Evolutionary conservation across 768 basidiomycete genomes (phyloP).

Genomic region (Cyclocybe cylindracea): DNA sequence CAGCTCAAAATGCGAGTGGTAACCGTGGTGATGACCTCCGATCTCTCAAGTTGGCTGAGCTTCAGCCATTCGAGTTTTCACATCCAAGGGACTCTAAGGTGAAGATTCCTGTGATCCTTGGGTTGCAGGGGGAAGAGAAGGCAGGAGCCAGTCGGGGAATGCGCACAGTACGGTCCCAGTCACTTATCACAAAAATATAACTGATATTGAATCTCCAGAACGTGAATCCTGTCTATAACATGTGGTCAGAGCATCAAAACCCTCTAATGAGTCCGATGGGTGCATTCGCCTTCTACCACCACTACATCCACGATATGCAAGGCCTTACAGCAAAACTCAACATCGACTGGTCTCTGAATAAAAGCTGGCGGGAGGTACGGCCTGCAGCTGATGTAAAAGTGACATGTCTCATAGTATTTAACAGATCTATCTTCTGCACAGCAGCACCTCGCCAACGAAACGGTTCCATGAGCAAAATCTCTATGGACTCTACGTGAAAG

Average conservation of each 20-base stretch:
- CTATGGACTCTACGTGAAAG: constrained; percentile 22
- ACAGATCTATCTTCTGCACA: constrained; percentile 21
- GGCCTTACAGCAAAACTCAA: constrained; percentile 12
- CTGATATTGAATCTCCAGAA: constrained; percentile 13
- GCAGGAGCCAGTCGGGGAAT: constrained; percentile 24
- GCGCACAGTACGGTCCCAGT: constrained; percentile 18
- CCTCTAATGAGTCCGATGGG: constrained; percentile 26
- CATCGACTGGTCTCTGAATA: constrained; percentile 29
- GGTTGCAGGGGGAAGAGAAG: constrained; percentile 29
- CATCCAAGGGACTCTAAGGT: constrained; percentile 23
- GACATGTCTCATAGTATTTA: not conserved
- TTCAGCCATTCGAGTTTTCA: constrained; percentile 25
- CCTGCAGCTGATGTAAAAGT: not conserved
- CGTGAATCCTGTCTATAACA: constrained; percentile 27
- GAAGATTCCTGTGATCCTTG: constrained; percentile 19
- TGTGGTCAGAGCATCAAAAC: constrained; percentile 27
- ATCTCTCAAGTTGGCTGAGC: constrained; percentile 14
- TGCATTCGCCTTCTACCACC: constrained; percentile 26
- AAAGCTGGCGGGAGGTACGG: constrained; percentile 24
- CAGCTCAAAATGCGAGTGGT: constrained; percentile 21
- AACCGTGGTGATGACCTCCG: constrained; percentile 29
- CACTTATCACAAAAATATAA: not conserved
- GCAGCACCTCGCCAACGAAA: constrained; percentile 10
- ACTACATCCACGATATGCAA: constrained; percentile 25
- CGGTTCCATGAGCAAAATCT: constrained; percentile 23